phyloP scores from a whole-genome alignment of 805 yeast genomes.

The Brettanomyces custersianus region DNA sequence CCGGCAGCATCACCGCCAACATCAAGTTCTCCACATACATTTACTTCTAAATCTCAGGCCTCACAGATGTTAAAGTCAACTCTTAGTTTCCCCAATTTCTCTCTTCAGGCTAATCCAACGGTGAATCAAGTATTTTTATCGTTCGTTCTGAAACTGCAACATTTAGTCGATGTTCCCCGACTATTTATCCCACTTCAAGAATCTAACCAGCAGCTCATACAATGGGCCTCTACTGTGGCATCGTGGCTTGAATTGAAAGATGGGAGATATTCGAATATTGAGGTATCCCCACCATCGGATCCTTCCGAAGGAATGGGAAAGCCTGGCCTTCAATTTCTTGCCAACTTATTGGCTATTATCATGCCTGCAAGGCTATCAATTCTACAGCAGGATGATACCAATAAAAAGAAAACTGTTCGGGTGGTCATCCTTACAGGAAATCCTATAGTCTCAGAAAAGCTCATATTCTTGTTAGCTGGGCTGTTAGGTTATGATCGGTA shows the following conservation, averaged over 20 bases:
- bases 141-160: constrained; percentile 30
- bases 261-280: constrained; percentile 15
- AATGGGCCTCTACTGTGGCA: constrained; percentile 44
- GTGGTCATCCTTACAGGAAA: constrained; percentile 48
- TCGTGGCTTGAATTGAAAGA: constrained; percentile 52
- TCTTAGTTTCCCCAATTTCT: constrained; percentile 26
- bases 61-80: no score
- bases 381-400: constrained; percentile 26
- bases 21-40: constrained; percentile 1
- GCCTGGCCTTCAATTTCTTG: constrained; percentile 30
- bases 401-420: constrained; percentile 25
- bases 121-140: constrained; percentile 28
- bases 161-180: constrained; percentile 36
- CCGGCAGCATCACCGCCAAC: not conserved
- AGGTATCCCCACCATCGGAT: constrained; percentile 6
- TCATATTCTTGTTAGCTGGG: constrained; percentile 44
- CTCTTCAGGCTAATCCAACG: constrained; percentile 37
- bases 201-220: constrained; percentile 30
- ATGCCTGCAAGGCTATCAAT: constrained; percentile 29
- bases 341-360: constrained; percentile 38
- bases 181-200: constrained; percentile 33
- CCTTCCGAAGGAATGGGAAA: not conserved
- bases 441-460: constrained; percentile 46
- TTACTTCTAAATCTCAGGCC: not conserved
- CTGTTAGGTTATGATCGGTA: constrained; percentile 31